Base-by-base conservation (phyloP, 257 asterid genomes). In the Penstemon newberryi region DNA sequence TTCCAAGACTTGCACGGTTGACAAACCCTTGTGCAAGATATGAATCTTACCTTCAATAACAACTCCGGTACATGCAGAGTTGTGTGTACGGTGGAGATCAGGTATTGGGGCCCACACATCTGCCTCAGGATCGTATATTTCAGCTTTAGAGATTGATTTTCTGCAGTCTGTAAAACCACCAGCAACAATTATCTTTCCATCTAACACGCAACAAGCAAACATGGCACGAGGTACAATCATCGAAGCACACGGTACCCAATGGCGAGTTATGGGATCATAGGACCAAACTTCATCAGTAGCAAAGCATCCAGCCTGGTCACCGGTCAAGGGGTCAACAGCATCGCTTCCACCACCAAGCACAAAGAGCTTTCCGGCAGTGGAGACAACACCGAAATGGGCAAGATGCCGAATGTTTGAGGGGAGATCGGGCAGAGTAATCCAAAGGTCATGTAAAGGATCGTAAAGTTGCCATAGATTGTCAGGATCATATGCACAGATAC, bases 271-370 rank as follows among this genome's bases (percentile, higher is more conserved):
- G 0, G 96, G 96, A 66, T 94, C 86, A 19, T 89, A 94, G 0
- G 96, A 91, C 99, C 99, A 94, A 6, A 91, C 98, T 74, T 87
- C 98, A 55, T 91, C 80, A 0, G 98, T 87, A 6, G 99, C 96
- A 65, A 94, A 94, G 46, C 95, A 87, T 37, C 99, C 99, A 12
- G 89, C 99, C 69, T 91, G 99, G 66, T 94, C 99, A 43, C 98
- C 99, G 0, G 96, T 94, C 67, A 80, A 63, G 3, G 99, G 98
- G 70, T 94, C 99, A 63, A 94, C 99, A 3, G 95, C 96, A 47
- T 94, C 99, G 54, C 99, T 94, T 19, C 91, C 89, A 45, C 99
- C 98, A 53, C 99, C 99, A 0, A 94, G 91, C 36, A 94, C 98
- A 66, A 86, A 94, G 43, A 94, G 75, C 77, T 94, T 94, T 65